Evolutionary conservation across 2,329 filamentous ascomycete species (phyloP).

Genomic region (Periconia sp.): DNA sequence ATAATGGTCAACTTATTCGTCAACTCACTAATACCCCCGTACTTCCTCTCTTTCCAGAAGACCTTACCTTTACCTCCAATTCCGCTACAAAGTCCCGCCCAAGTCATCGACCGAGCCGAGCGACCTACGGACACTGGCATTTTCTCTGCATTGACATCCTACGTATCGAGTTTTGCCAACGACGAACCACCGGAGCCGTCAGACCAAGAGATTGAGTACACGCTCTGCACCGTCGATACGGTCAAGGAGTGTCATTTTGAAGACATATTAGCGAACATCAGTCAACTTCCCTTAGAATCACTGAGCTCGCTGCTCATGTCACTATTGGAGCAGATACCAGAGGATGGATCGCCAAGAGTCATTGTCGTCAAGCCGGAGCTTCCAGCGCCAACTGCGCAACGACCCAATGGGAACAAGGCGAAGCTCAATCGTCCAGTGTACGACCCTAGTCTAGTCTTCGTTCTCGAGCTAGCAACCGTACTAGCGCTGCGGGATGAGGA

Average conservation of each 20-base stretch:
- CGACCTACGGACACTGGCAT: constrained; percentile 81
- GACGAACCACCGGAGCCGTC: constrained; percentile 98
- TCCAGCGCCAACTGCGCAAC: constrained; percentile 66
- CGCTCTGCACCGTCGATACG: constrained; percentile 91
- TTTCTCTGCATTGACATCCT: constrained; percentile 93
- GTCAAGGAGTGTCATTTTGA: constrained; percentile 87
- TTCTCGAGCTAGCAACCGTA: constrained; percentile 88
- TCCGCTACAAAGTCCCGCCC: constrained; percentile 86
- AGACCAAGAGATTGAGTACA: constrained; percentile 95
- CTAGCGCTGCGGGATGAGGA: constrained; percentile 77
- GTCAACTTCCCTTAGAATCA: constrained; percentile 65
- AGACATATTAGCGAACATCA: constrained; percentile 82
- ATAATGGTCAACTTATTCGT: constrained; percentile 97
- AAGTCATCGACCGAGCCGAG: constrained; percentile 86
- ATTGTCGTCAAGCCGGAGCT: constrained; percentile 91
- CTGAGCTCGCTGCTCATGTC: constrained; percentile 71
- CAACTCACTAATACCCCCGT: constrained; percentile 88
- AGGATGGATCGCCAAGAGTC: constrained; percentile 79
- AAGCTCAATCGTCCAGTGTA: constrained; percentile 69
- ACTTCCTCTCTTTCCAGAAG: constrained; percentile 70
- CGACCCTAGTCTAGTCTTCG: constrained; percentile 84
- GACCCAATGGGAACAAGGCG: constrained; percentile 65
- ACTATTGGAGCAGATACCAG: constrained; percentile 83
- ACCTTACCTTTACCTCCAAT: constrained; percentile 78
- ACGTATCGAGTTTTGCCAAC: constrained; percentile 97